phyloP scores from a whole-genome alignment of 805 yeast species.

The Teunomyces panamensis region DNA sequence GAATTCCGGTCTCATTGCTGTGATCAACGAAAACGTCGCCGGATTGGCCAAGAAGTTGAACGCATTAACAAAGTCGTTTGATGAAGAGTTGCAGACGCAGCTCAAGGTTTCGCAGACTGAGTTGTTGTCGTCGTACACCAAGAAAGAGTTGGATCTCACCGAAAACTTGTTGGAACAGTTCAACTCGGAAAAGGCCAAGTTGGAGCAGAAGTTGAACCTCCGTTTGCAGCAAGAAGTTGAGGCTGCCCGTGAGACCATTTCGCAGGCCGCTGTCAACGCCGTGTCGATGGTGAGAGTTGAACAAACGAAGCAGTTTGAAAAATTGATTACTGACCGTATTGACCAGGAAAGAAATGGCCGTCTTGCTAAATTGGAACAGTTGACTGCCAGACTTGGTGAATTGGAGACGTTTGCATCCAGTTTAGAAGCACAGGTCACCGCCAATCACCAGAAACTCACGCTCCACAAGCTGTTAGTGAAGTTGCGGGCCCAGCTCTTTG shows the following conservation, averaged over 20 bases:
- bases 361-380: slow-evolving; percentile 61
- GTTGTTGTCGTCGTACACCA: slow-evolving; percentile 36
- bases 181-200: slow-evolving; percentile 55
- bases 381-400: slow-evolving; percentile 51
- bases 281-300: slow-evolving; percentile 64
- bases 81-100: slow-evolving; percentile 33
- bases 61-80: slow-evolving; percentile 31
- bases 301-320: slow-evolving; percentile 65
- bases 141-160: slow-evolving; percentile 57
- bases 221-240: slow-evolving; percentile 63
- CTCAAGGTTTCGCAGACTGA: slow-evolving; percentile 39
- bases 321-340: slow-evolving; percentile 54
- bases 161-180: slow-evolving; percentile 58
- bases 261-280: slow-evolving; percentile 71
- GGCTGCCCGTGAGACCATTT: slow-evolving; percentile 61
- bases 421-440: slow-evolving; percentile 36
- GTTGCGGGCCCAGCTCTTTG: slow-evolving; percentile 29
- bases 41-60: slow-evolving; percentile 31
- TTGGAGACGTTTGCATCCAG: slow-evolving; percentile 53
- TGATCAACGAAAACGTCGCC: slow-evolving; percentile 31
- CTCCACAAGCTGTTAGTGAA: slow-evolving; percentile 31
- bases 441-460: slow-evolving; percentile 32
- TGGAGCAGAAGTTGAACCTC: slow-evolving; percentile 57
- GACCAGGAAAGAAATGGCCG: slow-evolving; percentile 66
- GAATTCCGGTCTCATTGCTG: slow-evolving; percentile 27